phyloP scores from a whole-genome alignment of 805 yeast species.

The Starmerella vitae region DNA sequence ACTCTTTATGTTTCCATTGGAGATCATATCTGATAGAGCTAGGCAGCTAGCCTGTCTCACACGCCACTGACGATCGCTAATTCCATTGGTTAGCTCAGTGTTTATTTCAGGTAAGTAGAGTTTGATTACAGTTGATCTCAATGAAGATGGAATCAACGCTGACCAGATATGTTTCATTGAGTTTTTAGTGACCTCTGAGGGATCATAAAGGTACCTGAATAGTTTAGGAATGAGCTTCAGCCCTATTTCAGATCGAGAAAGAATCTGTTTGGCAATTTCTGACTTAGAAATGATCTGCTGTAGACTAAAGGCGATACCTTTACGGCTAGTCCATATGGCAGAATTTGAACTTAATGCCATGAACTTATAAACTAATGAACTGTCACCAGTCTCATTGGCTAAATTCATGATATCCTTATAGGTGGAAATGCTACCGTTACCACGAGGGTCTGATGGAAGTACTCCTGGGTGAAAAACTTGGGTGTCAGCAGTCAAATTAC shows the following conservation, averaged over 20 bases:
- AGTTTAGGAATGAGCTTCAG: slow-evolving; percentile 62
- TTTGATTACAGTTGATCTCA: slow-evolving; percentile 41
- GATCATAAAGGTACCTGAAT: slow-evolving; percentile 76
- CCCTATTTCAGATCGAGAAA: slow-evolving; percentile 39
- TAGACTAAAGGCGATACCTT: slow-evolving; percentile 88
- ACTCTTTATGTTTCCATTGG: slow-evolving; percentile 10
- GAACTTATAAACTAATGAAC: slow-evolving; percentile 81
- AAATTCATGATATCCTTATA: slow-evolving; percentile 77
- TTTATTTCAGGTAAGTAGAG: slow-evolving; percentile 46
- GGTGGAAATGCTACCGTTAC: slow-evolving; percentile 52
- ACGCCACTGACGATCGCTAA: slow-evolving; percentile 84
- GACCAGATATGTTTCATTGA: slow-evolving; percentile 88
- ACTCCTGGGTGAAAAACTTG: slow-evolving; percentile 74
- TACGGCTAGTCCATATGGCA: slow-evolving; percentile 80
- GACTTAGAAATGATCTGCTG: slow-evolving; percentile 74
- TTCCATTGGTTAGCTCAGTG: slow-evolving; percentile 47
- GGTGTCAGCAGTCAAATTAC: slow-evolving; percentile 64
- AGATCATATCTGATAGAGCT: slow-evolving; percentile 58
- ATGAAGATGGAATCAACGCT: slow-evolving; percentile 35
- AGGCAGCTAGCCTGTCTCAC: slow-evolving; percentile 74
- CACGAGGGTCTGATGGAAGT: slow-evolving; percentile 62
- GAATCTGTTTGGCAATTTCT: slow-evolving; percentile 44
- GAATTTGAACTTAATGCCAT: slow-evolving; percentile 85
- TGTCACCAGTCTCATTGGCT: slow-evolving; percentile 93
- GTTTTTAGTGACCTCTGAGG: slow-evolving; percentile 54